phyloP scores from a whole-genome alignment of 2,329 filamentous ascomycete genomes.

The Mycosphaerella arachidis region DNA sequence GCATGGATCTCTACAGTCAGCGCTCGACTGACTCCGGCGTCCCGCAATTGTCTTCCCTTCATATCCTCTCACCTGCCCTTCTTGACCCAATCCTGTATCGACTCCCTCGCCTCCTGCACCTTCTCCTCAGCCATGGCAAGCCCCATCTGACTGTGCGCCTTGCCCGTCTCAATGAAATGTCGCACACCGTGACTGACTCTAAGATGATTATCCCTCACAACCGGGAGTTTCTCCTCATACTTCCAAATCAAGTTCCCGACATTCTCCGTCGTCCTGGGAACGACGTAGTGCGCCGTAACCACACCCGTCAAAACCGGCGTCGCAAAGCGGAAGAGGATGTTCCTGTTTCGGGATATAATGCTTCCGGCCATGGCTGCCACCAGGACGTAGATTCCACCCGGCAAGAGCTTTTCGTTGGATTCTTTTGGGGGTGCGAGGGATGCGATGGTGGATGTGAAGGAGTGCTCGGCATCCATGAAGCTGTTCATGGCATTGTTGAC shows the following conservation, averaged over 20 bases:
- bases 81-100: slow-evolving; percentile 82
- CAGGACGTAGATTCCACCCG: slow-evolving; percentile 84
- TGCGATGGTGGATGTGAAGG: slow-evolving; percentile 83
- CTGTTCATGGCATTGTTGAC: slow-evolving; percentile 78
- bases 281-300: slow-evolving; percentile 73
- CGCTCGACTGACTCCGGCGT: slow-evolving; percentile 3
- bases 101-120: slow-evolving; percentile 69
- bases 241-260: slow-evolving; percentile 81
- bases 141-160: slow-evolving; percentile 67
- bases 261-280: slow-evolving; percentile 88
- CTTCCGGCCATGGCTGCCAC: slow-evolving; percentile 92
- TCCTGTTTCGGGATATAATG: slow-evolving; percentile 84
- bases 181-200: slow-evolving; percentile 63
- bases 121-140: slow-evolving; percentile 73
- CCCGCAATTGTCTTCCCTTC: slow-evolving; percentile 1
- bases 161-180: slow-evolving; percentile 67
- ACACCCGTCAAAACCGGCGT: slow-evolving; percentile 76
- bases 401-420: slow-evolving; percentile 82
- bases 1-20: slow-evolving; percentile 16
- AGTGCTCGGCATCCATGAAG: slow-evolving; percentile 79
- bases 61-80: slow-evolving; percentile 53
- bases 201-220: slow-evolving; percentile 75
- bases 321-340: slow-evolving; percentile 71
- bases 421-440: slow-evolving; percentile 81
- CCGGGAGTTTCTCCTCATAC: slow-evolving; percentile 87